A percentile compares a stretch with the other conserved stretches of the same genome.
These are phyloP conservation scores for Gleditsia sinensis DNA, from an alignment of 306 rosid genomes.

Conservation along the genomic window DNA sequence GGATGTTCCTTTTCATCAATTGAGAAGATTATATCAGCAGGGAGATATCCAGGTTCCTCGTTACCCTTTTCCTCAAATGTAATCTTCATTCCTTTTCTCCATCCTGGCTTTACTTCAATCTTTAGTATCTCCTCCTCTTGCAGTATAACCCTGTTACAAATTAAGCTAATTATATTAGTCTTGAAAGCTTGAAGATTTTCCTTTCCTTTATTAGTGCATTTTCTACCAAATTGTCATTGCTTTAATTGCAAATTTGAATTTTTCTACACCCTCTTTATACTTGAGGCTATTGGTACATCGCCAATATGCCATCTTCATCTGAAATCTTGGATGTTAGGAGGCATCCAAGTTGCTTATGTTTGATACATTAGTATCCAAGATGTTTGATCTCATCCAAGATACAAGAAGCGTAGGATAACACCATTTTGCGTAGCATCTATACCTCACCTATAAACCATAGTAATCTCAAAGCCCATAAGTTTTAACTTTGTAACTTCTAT, in stretches of 20 bases:
- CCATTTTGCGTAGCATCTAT: no score
- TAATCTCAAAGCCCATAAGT: no score
- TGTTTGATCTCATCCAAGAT: no score
- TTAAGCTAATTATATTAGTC: not conserved
- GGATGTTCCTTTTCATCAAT: conserved; percentile 59
- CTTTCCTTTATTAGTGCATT: not conserved
- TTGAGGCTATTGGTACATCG: no score
- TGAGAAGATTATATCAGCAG: conserved; percentile 55
- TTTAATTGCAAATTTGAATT: not conserved
- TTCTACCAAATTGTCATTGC: not conserved
- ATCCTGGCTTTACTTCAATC: conserved; percentile 66
- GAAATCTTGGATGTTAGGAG: no score
- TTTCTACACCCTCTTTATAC: not conserved
- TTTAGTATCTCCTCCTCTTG: conserved; percentile 51
- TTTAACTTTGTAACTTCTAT: no score
- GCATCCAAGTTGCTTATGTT: no score
- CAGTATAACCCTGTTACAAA: conserved; percentile 43
- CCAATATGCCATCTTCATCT: no score
- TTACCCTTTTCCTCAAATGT: conserved; percentile 65
- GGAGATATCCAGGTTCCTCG: conserved; percentile 69
- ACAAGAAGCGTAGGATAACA: no score
- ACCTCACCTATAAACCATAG: no score
- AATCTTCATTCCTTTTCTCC: conserved; percentile 60
- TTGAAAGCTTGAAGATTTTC: not conserved
- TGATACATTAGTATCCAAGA: no score